Evolutionary conservation across 1,139 yeast species (phyloP), one percentile per base, ranked within the genome.

Genomic region (Starmera stellimalicola): DNA sequence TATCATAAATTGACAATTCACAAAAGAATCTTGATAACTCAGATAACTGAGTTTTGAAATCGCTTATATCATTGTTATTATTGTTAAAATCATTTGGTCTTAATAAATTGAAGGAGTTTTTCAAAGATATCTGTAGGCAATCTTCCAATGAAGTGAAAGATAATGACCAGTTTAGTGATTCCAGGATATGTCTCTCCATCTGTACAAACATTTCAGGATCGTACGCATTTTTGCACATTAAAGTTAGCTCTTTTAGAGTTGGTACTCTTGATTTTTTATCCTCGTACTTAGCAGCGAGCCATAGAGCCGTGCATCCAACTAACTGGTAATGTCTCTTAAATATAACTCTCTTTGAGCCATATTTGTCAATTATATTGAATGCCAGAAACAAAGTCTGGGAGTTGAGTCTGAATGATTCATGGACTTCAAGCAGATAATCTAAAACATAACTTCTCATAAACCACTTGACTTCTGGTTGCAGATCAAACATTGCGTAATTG

Each of bases 281-380:
- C 51, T 84, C 87, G 56, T 82, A 84, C 58, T 91, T 91, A 35
- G 94, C 85, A 7, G 97, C 95, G 31, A 91, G 76, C 96, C 97
- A 88, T 36, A 91, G 66, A 5, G 95, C 84, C 2, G 95, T 81
- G 50, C 95, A 82, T 3, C 95, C 95, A 11, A 91, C 91, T 42
- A 91, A 64, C 55, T 88, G 96, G 55, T 85, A 87, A 55, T 91
- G 97, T 45, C 87, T 76, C 51, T 82, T 83, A 59, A 80, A 83
- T n/a, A 88, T 94, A 15, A 88, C 80, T 44, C 98, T 70, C 50
- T 77, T 81, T 26, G 96, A 82, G 54, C 95, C 80, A 62, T 91
- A 91, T 42, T 95, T 73, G 58, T 91, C 98, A 30, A 85, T 77
- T 43, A 88, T 76, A 55, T 77, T 78, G 54, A 85, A 69, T 31